Conservation (phyloP, 257 asterid genomes). For the Nicotiana paniculata region DNA sequence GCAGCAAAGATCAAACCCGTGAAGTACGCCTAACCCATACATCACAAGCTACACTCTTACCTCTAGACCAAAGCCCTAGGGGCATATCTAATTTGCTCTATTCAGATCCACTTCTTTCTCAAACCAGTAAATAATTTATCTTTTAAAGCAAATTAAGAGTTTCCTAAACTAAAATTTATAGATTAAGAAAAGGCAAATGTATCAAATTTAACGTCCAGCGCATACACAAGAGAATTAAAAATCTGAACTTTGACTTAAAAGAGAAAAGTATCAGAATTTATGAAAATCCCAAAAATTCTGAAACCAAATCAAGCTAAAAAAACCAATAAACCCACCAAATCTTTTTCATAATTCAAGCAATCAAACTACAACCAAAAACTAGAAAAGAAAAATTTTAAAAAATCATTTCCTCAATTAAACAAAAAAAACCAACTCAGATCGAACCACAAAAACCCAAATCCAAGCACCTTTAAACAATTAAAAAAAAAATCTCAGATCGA, state of each 20-base stretch:
- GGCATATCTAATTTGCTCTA: not conserved
- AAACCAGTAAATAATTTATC: not conserved
- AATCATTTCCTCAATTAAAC: not conserved
- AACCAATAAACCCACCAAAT: too few species aligned
- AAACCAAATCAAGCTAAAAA: not conserved
- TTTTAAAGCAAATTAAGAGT: not conserved
- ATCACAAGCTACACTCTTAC: too few species aligned
- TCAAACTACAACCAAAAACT: not conserved
- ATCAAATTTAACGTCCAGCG: not conserved
- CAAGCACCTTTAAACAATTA: not conserved
- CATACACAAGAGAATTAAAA: not conserved
- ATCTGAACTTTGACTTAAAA: not conserved
- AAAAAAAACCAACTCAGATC: not conserved
- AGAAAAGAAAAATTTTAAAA: too few species aligned
- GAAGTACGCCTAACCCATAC: too few species aligned
- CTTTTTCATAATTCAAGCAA: not conserved
- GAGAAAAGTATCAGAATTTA: not conserved
- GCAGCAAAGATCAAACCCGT: too few species aligned
- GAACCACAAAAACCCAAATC: not conserved
- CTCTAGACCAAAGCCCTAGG: too few species aligned
- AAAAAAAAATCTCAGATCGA: not conserved
- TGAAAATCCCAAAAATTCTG: not conserved
- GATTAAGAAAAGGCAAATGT: not conserved
- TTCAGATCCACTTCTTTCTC: not conserved
- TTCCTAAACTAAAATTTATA: not conserved